Evolutionary conservation across 2,329 filamentous ascomycete species (phyloP).

Genomic region (Zalaria sp.): DNA sequence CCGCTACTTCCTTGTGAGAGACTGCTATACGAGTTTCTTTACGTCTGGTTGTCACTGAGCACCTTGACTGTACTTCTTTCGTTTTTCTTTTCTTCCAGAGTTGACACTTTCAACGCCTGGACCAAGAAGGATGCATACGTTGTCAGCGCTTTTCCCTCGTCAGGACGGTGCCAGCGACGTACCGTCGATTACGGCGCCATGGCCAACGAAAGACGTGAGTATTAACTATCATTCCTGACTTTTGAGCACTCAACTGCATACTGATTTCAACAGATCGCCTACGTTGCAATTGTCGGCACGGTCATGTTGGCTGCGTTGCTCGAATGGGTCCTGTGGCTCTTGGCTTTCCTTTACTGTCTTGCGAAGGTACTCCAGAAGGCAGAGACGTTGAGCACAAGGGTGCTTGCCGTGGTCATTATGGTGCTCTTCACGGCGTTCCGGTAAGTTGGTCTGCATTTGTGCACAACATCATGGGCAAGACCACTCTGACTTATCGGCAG

Average conservation of each 20-base stretch:
- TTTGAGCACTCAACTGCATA: background rate
- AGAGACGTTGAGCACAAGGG: conserved; percentile 68
- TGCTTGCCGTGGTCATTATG: conserved; percentile 65
- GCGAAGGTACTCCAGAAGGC: conserved; percentile 81
- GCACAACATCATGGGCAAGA: conserved; percentile 4
- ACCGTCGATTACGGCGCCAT: conserved; percentile 20
- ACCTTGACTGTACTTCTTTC: too few species aligned
- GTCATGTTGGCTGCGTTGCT: conserved; percentile 75
- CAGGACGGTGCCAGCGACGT: background rate
- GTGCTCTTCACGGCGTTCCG: conserved; percentile 60
- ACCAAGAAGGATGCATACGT: too few species aligned
- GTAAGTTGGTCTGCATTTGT: conserved; percentile 31
- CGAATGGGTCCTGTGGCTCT: conserved; percentile 90
- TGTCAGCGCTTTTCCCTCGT: background rate
- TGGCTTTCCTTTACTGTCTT: conserved; percentile 86
- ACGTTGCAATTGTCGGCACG: conserved; percentile 64
- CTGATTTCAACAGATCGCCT: conserved; percentile 52
- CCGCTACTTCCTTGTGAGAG: too few species aligned
- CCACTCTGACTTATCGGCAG: conserved; percentile 27
- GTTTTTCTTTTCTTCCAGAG: too few species aligned
- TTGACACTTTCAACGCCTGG: too few species aligned
- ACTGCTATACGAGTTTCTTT: too few species aligned
- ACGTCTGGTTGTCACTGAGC: too few species aligned
- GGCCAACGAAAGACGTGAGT: conserved; percentile 26
- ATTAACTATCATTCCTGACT: background rate